Percentiles rank a stretch among this genome's conserved stretches.
These are phyloP conservation scores for Lasiosphaeris hirsuta DNA, from an alignment of 495 filamentous ascomycete genomes.

Conservation along the genomic window DNA sequence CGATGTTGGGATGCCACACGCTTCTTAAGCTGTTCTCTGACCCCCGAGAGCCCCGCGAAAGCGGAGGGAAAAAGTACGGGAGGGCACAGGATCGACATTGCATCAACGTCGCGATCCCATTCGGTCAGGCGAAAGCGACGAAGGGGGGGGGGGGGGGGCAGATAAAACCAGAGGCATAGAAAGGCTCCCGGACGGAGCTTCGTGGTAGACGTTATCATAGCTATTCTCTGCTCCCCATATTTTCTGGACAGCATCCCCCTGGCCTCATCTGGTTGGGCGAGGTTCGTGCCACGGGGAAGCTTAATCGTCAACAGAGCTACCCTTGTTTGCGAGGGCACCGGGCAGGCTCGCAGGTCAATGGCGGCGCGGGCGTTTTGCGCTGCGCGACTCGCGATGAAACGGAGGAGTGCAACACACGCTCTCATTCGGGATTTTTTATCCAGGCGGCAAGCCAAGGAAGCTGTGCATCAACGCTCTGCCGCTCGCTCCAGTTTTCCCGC, in stretches of 20 bases:
- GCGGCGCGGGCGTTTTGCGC: background rate
- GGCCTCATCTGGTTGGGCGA: background rate
- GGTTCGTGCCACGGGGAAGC: background rate
- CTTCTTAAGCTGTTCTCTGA: background rate
- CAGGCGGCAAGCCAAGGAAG: background rate
- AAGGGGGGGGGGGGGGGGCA: background rate
- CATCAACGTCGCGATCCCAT: constrained; percentile 7
- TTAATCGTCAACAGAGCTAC: background rate
- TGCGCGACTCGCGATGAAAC: constrained; percentile 8
- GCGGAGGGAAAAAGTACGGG: background rate
- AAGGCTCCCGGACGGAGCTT: too few relatives aligned
- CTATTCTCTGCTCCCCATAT: too few relatives aligned
- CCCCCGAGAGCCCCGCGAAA: background rate
- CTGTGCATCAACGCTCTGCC: background rate
- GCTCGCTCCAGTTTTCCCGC: too few relatives aligned
- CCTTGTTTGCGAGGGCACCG: background rate
- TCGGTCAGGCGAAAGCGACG: background rate
- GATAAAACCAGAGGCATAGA: too few relatives aligned
- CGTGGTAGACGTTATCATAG: too few relatives aligned
- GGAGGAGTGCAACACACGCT: background rate
- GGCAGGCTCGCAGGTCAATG: too few relatives aligned
- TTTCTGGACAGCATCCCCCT: background rate
- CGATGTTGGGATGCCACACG: too few relatives aligned
- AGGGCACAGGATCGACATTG: constrained; percentile 1
- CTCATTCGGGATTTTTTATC: too few relatives aligned